phyloP scores from a whole-genome alignment of 805 yeast species.

The Brettanomyces bruxellensis region DNA sequence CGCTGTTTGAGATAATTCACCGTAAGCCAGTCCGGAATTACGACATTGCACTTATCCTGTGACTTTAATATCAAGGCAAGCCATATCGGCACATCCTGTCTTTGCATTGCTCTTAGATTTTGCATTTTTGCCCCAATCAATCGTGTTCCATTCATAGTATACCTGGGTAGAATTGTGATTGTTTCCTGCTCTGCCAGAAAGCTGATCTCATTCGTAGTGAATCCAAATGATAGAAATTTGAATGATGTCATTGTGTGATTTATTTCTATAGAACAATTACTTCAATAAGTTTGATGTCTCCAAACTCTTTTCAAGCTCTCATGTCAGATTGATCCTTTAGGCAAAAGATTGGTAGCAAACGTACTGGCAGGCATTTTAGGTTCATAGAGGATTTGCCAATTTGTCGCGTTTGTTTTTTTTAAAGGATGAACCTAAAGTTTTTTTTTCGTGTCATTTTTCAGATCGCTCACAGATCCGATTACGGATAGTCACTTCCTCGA shows the following conservation, averaged over 20 bases:
- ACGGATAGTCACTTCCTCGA: too few relatives aligned
- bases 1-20: constrained; percentile 41
- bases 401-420: constrained; percentile 2
- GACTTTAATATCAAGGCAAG: constrained; percentile 72
- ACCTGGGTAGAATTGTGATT: constrained; percentile 71
- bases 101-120: constrained; percentile 53
- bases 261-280: too few relatives aligned
- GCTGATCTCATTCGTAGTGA: constrained; percentile 70
- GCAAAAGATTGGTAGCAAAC: too few relatives aligned
- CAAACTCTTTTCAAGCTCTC: too few relatives aligned
- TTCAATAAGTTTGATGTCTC: too few relatives aligned
- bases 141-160: constrained; percentile 53
- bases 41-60: constrained; percentile 78
- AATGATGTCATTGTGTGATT: neutral
- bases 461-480: too few relatives aligned
- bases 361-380: too few relatives aligned
- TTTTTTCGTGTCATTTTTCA: neutral
- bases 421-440: neutral
- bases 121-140: constrained; percentile 58
- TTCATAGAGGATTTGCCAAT: too few relatives aligned
- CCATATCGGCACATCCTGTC: constrained; percentile 77
- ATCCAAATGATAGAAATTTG: constrained; percentile 38
- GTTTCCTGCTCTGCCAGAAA: constrained; percentile 78
- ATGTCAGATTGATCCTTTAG: too few relatives aligned
- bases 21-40: constrained; percentile 80